Conservation (phyloP, 2,329 filamentous ascomycete genomes). For the Cryphonectria carpinicola region DNA sequence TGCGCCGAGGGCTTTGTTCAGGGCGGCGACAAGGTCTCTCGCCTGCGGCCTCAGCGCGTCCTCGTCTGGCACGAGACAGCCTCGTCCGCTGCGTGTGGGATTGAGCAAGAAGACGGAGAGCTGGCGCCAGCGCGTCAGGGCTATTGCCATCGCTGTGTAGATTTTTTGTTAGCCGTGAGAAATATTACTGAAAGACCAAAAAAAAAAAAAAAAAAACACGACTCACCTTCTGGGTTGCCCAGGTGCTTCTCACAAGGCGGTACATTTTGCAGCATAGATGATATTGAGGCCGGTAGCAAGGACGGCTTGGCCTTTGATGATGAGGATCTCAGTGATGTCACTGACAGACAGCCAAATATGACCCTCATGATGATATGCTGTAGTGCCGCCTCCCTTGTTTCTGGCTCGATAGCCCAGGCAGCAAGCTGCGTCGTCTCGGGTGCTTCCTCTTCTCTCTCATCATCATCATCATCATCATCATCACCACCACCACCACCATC, state of each 20-base stretch:
- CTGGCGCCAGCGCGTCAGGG: slow-evolving; percentile 47
- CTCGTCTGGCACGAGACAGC: slow-evolving; percentile 38
- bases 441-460: not conserved
- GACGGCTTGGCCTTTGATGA: slow-evolving; percentile 35
- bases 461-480: not conserved
- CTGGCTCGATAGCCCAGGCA: slow-evolving; percentile 38
- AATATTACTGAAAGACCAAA: too few species aligned
- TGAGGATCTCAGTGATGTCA: slow-evolving; percentile 28
- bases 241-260: slow-evolving; percentile 35
- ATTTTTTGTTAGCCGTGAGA: not conserved
- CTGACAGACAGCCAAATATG: slow-evolving; percentile 42
- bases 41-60: slow-evolving; percentile 39
- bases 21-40: slow-evolving; percentile 37
- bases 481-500: slow-evolving; percentile 2
- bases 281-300: slow-evolving; percentile 42
- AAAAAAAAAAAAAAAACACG: not conserved
- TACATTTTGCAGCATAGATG: slow-evolving; percentile 37
- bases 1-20: slow-evolving; percentile 40
- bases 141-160: slow-evolving; percentile 36
- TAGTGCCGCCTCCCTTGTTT: slow-evolving; percentile 39
- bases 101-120: slow-evolving; percentile 49
- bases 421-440: slow-evolving; percentile 32
- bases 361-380: slow-evolving; percentile 44
- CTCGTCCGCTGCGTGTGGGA: slow-evolving; percentile 42
- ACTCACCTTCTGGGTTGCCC: slow-evolving; percentile 38